These are phyloP conservation scores for Kwoniella bestiolae DNA, from an alignment of 768 basidiomycete genomes.

Conservation along the genomic window DNA sequence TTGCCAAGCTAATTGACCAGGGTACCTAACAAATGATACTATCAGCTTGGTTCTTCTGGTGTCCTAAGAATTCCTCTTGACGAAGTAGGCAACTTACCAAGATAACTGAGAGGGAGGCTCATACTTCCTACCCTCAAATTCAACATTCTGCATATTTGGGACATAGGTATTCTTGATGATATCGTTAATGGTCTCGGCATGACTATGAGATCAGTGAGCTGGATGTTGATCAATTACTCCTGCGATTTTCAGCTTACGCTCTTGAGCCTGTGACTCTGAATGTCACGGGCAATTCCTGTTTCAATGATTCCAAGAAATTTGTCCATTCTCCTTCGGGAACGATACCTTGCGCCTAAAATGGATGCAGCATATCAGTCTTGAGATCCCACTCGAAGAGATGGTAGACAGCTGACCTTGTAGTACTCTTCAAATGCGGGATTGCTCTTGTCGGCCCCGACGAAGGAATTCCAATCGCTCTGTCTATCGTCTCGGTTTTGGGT, in stretches of 20 bases:
- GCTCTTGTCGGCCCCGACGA: constrained; percentile 32
- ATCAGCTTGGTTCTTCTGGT: neutral
- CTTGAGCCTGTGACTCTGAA: constrained; percentile 89
- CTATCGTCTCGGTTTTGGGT: constrained; percentile 21
- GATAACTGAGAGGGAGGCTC: constrained; percentile 80
- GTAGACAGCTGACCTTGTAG: constrained; percentile 60
- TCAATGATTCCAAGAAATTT: constrained; percentile 67
- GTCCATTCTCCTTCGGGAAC: constrained; percentile 78
- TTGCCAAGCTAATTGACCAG: constrained; percentile 94
- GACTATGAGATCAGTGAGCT: constrained; percentile 62
- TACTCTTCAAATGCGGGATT: constrained; percentile 60
- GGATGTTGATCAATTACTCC: neutral
- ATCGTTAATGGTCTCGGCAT: constrained; percentile 71
- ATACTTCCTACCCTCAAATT: constrained; percentile 74
- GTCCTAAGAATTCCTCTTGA: too few species aligned
- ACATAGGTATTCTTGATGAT: constrained; percentile 78
- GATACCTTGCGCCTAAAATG: constrained; percentile 68
- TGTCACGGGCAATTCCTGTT: constrained; percentile 82
- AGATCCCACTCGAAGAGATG: too few species aligned
- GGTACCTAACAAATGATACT: constrained; percentile 69
- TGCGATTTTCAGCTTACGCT: constrained; percentile 63
- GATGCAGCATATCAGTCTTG: too few species aligned
- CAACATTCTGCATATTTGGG: constrained; percentile 71
- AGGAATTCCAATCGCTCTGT: constrained; percentile 27
- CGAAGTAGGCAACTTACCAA: constrained; percentile 71